Base-by-base conservation (phyloP, 2,329 filamentous ascomycete species). In the Botrytis aclada region DNA sequence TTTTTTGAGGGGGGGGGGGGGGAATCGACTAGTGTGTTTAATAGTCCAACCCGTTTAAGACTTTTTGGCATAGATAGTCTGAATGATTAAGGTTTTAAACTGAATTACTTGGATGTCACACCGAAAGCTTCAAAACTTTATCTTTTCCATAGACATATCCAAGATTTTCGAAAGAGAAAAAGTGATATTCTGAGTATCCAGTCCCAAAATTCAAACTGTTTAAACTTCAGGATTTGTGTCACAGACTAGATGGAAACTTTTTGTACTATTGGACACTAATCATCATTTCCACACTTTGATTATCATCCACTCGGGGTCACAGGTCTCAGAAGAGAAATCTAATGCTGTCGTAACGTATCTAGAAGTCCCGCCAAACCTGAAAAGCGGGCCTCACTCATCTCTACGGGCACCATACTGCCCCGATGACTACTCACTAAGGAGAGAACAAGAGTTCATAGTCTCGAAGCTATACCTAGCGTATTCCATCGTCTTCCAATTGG, bases 81-180 rank as follows among this genome's bases (percentile, higher is more conserved):
- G 47, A 25, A 51, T 10, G 9, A 0, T 47, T 20, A 47, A 22
- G 7, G 4, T 22, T 3, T 10, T 47, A 3, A 4, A 47, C 20
- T 1, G 20, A 3, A 10, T 22, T 22, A 3, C 20, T 10, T 22
- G 4, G 47, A 51, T n/a, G 1, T n/a, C 25, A n/a, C 0, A n/a
- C 12, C 10, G 3, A 51, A 51, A 51, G 7, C 14, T 47, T 47
- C 41, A 6, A 16, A 18, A 16, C n/a, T n/a, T n/a, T n/a, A n/a
- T n/a, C n/a, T n/a, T n/a, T n/a, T n/a, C n/a, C n/a, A n/a, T n/a
- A n/a, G n/a, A n/a, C n/a, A n/a, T n/a, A n/a, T n/a, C n/a, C n/a
- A n/a, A n/a, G n/a, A n/a, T n/a, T n/a, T n/a, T n/a, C n/a, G n/a
- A n/a, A n/a, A n/a, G n/a, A n/a, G 39, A 41, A 43, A 22, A 45